These are phyloP conservation scores for Scheffersomyces coipomensis DNA, from an alignment of 805 yeast genomes.

Conservation along the genomic window DNA sequence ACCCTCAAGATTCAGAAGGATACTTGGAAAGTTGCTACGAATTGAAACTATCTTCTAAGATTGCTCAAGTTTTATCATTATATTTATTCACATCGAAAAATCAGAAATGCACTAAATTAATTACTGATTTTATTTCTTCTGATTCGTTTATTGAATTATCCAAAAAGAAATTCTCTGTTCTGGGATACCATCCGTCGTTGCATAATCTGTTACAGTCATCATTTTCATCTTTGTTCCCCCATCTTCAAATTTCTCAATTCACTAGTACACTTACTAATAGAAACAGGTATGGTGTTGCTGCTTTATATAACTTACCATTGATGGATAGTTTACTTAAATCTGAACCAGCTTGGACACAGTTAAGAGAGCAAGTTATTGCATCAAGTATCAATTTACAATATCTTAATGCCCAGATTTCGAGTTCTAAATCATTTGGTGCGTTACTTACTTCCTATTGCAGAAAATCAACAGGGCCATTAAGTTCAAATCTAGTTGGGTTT, in stretches of 20 bases:
- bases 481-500: constrained; percentile 31
- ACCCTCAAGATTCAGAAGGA: constrained; percentile 15
- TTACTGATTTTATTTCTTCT: constrained; percentile 41
- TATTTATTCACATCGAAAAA: constrained; percentile 59
- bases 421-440: constrained; percentile 79
- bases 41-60: constrained; percentile 59
- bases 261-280: constrained; percentile 43
- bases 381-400: constrained; percentile 65
- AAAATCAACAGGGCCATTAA: constrained; percentile 20
- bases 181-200: constrained; percentile 45
- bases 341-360: constrained; percentile 36
- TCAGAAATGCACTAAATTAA: constrained; percentile 36
- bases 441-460: constrained; percentile 65
- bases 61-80: constrained; percentile 74
- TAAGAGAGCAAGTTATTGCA: constrained; percentile 49
- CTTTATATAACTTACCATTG: constrained; percentile 57
- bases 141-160: constrained; percentile 30
- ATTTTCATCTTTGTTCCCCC: constrained; percentile 51
- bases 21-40: constrained; percentile 47
- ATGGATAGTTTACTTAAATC: constrained; percentile 60
- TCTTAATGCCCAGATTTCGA: constrained; percentile 62
- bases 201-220: constrained; percentile 43
- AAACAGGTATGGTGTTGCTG: constrained; percentile 50
- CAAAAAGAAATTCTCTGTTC: constrained; percentile 36
- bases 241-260: constrained; percentile 49